These are phyloP conservation scores for Phyllostachys edulis DNA, from an alignment of 176 grass and related monocot species.

Conservation along the genomic window DNA sequence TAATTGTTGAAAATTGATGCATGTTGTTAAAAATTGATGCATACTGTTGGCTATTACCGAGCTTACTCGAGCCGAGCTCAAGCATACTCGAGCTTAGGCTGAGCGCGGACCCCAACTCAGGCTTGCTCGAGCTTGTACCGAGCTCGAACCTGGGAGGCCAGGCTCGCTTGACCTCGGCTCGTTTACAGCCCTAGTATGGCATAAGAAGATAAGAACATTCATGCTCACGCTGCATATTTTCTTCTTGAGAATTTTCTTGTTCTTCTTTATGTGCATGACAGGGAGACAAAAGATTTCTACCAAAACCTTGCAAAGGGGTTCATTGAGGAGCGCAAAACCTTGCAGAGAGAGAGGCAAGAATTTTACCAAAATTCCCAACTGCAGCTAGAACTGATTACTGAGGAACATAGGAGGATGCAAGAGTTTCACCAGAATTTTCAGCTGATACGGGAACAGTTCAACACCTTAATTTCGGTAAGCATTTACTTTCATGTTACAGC, in stretches of 20 bases:
- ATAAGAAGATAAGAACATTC: background rate
- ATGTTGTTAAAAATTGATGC: too few species aligned
- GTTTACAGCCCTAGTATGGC: too few species aligned
- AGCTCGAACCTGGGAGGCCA: too few species aligned
- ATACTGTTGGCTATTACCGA: too few species aligned
- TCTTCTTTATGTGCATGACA: background rate
- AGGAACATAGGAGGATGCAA: background rate
- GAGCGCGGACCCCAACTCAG: too few species aligned
- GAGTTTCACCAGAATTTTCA: background rate
- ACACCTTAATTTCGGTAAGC: constrained; percentile 9
- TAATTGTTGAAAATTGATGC: too few species aligned
- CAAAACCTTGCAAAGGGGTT: too few species aligned
- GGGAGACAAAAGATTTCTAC: background rate
- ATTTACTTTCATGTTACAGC: background rate
- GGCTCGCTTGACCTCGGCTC: too few species aligned
- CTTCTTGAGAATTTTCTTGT: background rate
- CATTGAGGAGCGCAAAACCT: background rate
- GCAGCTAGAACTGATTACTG: background rate
- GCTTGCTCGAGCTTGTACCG: too few species aligned
- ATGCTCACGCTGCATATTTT: background rate
- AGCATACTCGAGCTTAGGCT: too few species aligned
- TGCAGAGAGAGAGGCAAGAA: background rate
- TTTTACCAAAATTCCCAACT: constrained; percentile 21
- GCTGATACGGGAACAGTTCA: background rate
- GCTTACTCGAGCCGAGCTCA: too few species aligned